Conservation (phyloP, 768 basidiomycete genomes). For the Tulasnella sp. region DNA sequence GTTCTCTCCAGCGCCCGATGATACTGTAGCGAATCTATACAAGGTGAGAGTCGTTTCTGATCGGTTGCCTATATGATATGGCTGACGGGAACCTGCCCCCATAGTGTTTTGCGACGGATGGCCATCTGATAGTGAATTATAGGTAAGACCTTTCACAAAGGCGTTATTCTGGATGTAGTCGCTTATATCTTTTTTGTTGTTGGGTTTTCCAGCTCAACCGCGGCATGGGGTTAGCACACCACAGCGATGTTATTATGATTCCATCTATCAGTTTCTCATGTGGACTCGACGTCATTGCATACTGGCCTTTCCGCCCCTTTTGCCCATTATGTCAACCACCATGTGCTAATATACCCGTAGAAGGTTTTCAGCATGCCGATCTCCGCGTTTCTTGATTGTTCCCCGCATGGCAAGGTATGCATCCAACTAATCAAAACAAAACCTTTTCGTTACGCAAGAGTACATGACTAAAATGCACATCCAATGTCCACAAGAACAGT, state of each 20-base stretch:
- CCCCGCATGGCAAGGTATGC: too few relatives aligned
- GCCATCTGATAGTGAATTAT: constrained; percentile 85
- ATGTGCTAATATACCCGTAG: too few relatives aligned
- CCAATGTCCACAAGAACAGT: too few relatives aligned
- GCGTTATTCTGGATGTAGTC: neutral
- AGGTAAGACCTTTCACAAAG: constrained; percentile 36
- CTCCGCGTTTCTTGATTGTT: too few relatives aligned
- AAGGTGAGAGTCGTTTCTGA: constrained; percentile 35
- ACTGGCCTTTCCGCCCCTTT: too few relatives aligned
- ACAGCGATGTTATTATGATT: neutral
- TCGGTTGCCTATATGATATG: neutral
- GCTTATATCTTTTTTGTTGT: neutral
- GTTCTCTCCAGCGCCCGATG: constrained; percentile 74
- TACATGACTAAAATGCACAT: too few relatives aligned
- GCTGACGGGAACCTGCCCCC: neutral
- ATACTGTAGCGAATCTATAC: constrained; percentile 64
- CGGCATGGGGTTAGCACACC: constrained; percentile 43
- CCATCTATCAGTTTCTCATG: too few relatives aligned
- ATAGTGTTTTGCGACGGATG: constrained; percentile 77
- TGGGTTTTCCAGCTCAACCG: constrained; percentile 47
- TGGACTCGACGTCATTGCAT: too few relatives aligned
- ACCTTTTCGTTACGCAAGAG: too few relatives aligned
- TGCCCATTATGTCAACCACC: too few relatives aligned
- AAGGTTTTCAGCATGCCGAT: too few relatives aligned
- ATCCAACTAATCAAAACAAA: too few relatives aligned